A percentile compares a stretch with the other conserved stretches of the same genome.
Evolutionary conservation across 306 rosid species (phyloP).

Genomic region (Fagus crenata): DNA sequence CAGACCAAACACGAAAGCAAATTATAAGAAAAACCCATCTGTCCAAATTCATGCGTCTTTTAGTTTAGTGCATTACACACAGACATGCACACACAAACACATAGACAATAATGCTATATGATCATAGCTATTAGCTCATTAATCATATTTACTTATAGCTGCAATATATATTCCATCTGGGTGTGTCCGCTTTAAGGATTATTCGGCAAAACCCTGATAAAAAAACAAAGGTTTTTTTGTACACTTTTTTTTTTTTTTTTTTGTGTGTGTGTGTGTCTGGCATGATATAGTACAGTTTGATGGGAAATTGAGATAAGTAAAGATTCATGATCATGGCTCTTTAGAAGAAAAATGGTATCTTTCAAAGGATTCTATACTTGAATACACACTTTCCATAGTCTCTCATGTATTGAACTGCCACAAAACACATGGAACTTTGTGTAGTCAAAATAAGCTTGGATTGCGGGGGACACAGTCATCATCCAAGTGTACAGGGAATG

Average conservation of each 20-base stretch:
- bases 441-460: not conserved
- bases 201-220: not conserved
- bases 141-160: not conserved
- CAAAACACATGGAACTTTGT: not conserved
- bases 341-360: not conserved
- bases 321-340: not conserved
- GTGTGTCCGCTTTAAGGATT: no score
- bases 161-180: no score
- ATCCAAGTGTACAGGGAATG: not conserved
- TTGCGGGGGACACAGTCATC: constrained; percentile 5
- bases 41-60: not conserved
- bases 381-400: not conserved
- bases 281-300: not conserved
- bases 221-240: no score
- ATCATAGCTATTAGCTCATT: not conserved
- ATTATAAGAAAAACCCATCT: not conserved
- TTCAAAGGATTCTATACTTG: not conserved
- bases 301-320: not conserved
- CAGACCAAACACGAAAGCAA: not conserved
- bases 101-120: not conserved
- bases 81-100: not conserved
- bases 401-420: not conserved
- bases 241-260: no score
- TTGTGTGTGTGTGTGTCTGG: not conserved
- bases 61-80: constrained; percentile 12